Evolutionary conservation across 2,329 filamentous ascomycete species (phyloP), one percentile per base, ranked within the genome.

Genomic region (Hypoxylon sp.): DNA sequence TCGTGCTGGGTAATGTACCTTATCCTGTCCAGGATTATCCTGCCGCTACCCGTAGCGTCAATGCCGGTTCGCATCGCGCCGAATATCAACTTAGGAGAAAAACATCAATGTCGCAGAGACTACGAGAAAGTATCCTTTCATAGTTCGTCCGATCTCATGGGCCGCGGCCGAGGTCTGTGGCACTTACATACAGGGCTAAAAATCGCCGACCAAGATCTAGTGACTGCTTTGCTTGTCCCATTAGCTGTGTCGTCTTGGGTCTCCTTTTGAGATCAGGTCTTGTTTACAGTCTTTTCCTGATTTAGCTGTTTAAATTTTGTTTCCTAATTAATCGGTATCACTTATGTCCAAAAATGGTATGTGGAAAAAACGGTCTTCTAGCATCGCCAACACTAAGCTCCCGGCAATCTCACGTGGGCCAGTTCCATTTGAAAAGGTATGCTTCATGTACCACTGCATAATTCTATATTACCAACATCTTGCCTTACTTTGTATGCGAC

Each of bases 141-240:
- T 60, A 62, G 58, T 64, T 67, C 63, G 45, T 60, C 66, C 51
- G 55, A 66, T 63, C 63, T 25, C 61, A 45, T 36, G 61, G 53
- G 36, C 55, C 46, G 45, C 43, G 21, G 32, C 43, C 30, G 43
- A 50, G 38, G 43, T 71, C 68, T 66, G 66, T 69, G 66, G 64
- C 52, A 63, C 32, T 52, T 65, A 65, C 63, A 46, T 66, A 71
- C 66, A 67, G 63, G 66, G 63, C 60, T 66, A 63, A 68, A 70
- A 70, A 58, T 69, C 65, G 60, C 68, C 68, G 65, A 71, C 60
- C 60, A 62, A 71, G 68, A 71, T 71, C 68, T 65, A 43, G 60
- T 53, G 48, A 56, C 53, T 46, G 55, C 23, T 43, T 43, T 60
- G 56, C 53, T 55, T 64, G 46, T 38, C 65, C 52, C 50, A 45